Conservation (phyloP, 257 asterid genomes). For the Ehretia macrophylla region DNA sequence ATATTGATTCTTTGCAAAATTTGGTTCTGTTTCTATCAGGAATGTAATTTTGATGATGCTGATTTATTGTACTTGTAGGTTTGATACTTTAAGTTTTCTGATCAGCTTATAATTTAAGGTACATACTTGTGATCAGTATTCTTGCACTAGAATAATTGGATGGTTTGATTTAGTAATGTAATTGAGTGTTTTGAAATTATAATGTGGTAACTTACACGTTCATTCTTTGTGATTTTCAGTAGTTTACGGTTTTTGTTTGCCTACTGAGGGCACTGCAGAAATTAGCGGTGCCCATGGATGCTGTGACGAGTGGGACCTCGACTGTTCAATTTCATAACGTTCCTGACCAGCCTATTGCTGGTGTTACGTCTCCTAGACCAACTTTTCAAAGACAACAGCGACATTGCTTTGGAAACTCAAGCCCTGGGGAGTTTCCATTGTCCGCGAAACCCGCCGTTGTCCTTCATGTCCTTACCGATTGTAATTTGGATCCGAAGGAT, state of each 20-base stretch:
- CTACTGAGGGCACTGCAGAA: slow-evolving; percentile 59
- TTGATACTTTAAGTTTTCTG: slow-evolving; percentile 30
- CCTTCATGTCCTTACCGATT: slow-evolving; percentile 70
- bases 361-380: slow-evolving; percentile 40
- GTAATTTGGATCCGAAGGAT: slow-evolving; percentile 65
- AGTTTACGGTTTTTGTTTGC: slow-evolving; percentile 24
- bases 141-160: not conserved
- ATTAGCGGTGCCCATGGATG: slow-evolving; percentile 93
- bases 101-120: slow-evolving; percentile 36
- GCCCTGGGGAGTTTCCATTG: slow-evolving; percentile 80
- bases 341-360: slow-evolving; percentile 56
- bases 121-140: slow-evolving; percentile 5
- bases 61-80: slow-evolving; percentile 40
- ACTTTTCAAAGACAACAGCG: slow-evolving; percentile 52
- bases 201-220: slow-evolving; percentile 12
- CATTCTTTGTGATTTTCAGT: slow-evolving; percentile 21
- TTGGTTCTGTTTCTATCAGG: slow-evolving; percentile 3
- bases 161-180: not conserved
- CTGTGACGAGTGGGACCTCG: slow-evolving; percentile 77
- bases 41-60: slow-evolving; percentile 19
- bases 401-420: slow-evolving; percentile 58
- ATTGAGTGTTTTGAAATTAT: not conserved
- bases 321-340: slow-evolving; percentile 71
- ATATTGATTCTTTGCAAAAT: not conserved
- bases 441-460: slow-evolving; percentile 77